Evolutionary conservation across 2,329 filamentous ascomycete genomes (phyloP), one percentile per base, ranked within the genome.

Genomic region (Colletotrichum sp.): DNA sequence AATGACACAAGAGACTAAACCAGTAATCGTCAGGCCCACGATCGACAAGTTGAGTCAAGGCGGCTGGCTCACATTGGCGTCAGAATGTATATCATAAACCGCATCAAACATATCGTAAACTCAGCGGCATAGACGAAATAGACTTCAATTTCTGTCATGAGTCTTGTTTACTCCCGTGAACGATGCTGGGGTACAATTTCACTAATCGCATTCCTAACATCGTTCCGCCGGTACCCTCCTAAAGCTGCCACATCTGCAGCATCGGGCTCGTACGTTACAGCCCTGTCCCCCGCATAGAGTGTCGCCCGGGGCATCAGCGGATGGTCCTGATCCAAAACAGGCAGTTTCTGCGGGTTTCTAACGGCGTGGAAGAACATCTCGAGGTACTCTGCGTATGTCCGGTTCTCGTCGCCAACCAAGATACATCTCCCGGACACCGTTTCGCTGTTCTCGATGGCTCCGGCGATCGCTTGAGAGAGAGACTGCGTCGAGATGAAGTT

Each of bases 401-500:
- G 6, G 12, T 71, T 76, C 61, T 74, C 48, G 15, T 76, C 71
- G 2, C 74, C 74, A 3, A 74, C 13, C 16, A 76, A 8, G 19
- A 76, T 48, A 0, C 61, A 34, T 27, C 44, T 71, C 1, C 74
- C 71, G 0, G 48, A 63, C 4, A 76, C 52, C 2, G 63, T 30
- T 1, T 11, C n/a, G 1, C 60, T 61, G 3, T 71, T 71, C n/a
- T 64, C 60, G 1, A 71, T 28, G 0, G 74, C 74, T 1, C 74
- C 74, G 8, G 52, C 39, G 11, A 76, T 74, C 0, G 71, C 74
- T 16, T 76, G 71, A 1, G 74, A 70, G 1, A 76, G 30, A 5
- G 71, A 76, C 19, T 25, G 61, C 12, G 71, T 67, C 7, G 71
- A 74, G 6, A 76, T 74, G 19, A 76, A 76, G 61, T 76, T 71